Conservation (phyloP, 1,284 basidiomycete species). For the Ustilago curta region DNA sequence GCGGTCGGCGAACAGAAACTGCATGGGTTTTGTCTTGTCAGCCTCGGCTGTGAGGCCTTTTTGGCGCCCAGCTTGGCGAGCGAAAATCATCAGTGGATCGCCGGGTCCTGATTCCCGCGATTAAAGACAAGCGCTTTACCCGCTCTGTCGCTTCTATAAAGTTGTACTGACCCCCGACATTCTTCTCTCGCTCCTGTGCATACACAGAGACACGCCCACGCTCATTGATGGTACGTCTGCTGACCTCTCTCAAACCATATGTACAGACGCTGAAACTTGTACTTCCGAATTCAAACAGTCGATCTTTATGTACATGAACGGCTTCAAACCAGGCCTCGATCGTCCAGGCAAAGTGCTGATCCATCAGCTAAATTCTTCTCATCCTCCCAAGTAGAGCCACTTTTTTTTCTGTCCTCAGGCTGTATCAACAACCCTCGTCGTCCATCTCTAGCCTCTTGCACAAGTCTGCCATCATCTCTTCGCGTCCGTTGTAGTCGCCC, state of each 20-base stretch:
- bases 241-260: no score
- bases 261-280: no score
- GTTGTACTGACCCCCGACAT: slow-evolving; percentile 9
- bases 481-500: no score
- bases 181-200: not conserved
- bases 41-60: no score
- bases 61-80: no score
- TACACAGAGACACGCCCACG: slow-evolving; percentile 21
- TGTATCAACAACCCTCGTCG: not conserved
- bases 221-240: slow-evolving; percentile 34
- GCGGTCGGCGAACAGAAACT: no score
- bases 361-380: slow-evolving; percentile 36
- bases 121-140: not conserved
- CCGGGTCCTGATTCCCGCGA: not conserved
- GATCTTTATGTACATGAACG: slow-evolving; percentile 31
- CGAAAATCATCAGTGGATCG: no score
- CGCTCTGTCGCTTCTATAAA: not conserved
- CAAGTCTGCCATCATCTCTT: no score
- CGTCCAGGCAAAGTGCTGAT: slow-evolving; percentile 42
- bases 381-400: slow-evolving; percentile 29
- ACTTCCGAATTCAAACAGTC: slow-evolving; percentile 12
- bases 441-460: not conserved
- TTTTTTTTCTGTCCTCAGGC: not conserved
- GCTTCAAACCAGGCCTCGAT: slow-evolving; percentile 36
- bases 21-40: no score